Base-by-base conservation (phyloP, 768 basidiomycete species). In the Psilocybe cubensis region DNA sequence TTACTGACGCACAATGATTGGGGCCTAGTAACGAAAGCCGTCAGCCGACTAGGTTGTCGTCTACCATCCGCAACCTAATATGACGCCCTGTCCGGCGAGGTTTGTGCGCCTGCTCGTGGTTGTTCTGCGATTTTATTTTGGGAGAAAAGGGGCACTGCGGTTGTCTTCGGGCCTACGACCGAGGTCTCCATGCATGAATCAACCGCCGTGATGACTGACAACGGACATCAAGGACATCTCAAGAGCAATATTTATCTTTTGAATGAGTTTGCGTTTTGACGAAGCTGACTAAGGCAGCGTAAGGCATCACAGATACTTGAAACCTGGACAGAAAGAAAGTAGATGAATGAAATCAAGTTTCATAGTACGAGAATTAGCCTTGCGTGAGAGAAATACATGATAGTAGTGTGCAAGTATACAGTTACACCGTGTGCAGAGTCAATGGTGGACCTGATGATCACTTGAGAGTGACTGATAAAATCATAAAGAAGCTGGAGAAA, bases 401-500 rank as follows among this genome's bases (percentile, higher is more conserved):
- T 28, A 11, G 17, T 27, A 12, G 9, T 20, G 5, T 3, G 21
- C 12, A 38, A 20, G 49, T 35, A 25, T 47, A 29, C n/a, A 53
- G 18, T n/a, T 41, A 52, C 41, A 28, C n/a, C n/a, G 17, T 20
- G 28, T 44, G 28, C 27, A 42, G 24, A 21, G 27, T 27, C 14
- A 53, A n/a, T 28, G 42, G 24, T 54, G 21, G 9, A 42, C 29
- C 46, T 53, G 46, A 54, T 59, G 38, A 59, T 54, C 52, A 49
- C 35, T 45, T 12, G 23, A 29, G 18, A 4, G 28, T 43, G 46
- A 54, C 31, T 31, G 43, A 58, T 54, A 48, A 29, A 11, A 54
- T 58, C 57, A 58, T 42, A 41, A 31, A 54, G 57, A 54, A 54
- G 58, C 46, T 12, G 27, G 23, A 27, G 42, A 10, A 58, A 41